phyloP scores from a whole-genome alignment of 805 yeast species.

The Saccharomycopsis guyanensis region DNA sequence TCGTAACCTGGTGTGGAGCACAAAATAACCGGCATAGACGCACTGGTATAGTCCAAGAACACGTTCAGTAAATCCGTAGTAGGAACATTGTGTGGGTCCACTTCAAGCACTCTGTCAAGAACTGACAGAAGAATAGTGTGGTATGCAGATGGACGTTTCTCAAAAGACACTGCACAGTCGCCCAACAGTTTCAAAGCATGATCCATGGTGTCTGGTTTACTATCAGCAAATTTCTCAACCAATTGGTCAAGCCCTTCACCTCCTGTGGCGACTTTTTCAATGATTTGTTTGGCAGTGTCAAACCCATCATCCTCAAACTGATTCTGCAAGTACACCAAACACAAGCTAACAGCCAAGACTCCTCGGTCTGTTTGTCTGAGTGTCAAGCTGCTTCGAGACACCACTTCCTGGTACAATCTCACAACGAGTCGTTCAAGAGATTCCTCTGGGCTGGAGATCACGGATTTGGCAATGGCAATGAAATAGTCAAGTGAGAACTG shows the following conservation, averaged over 20 bases:
- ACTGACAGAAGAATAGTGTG: not conserved
- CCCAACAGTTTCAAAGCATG: too few species aligned
- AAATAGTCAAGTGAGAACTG: slow-evolving; percentile 46
- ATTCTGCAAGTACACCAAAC: slow-evolving; percentile 23
- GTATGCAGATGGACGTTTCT: not conserved
- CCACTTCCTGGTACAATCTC: slow-evolving; percentile 40
- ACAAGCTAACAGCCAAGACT: slow-evolving; percentile 36
- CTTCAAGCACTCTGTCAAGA: not conserved
- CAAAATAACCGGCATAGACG: slow-evolving; percentile 38
- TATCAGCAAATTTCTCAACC: not conserved
- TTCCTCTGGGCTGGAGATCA: slow-evolving; percentile 23
- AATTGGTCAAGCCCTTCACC: not conserved
- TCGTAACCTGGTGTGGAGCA: slow-evolving; percentile 60
- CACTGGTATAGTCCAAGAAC: slow-evolving; percentile 11
- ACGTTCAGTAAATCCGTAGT: not conserved
- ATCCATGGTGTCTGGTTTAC: not conserved
- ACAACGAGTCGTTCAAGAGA: slow-evolving; percentile 28
- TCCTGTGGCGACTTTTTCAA: not conserved
- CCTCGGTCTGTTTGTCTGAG: slow-evolving; percentile 38
- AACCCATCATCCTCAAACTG: not conserved
- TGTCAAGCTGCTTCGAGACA: slow-evolving; percentile 38
- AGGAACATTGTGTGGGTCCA: not conserved
- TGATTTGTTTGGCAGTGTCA: not conserved
- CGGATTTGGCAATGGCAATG: slow-evolving; percentile 30
- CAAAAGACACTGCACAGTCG: not conserved